A percentile compares a stretch with the other conserved stretches of the same genome.
These are phyloP conservation scores for Saccharomycopsis schoenii DNA, from an alignment of 805 yeast species.

Conservation along the genomic window DNA sequence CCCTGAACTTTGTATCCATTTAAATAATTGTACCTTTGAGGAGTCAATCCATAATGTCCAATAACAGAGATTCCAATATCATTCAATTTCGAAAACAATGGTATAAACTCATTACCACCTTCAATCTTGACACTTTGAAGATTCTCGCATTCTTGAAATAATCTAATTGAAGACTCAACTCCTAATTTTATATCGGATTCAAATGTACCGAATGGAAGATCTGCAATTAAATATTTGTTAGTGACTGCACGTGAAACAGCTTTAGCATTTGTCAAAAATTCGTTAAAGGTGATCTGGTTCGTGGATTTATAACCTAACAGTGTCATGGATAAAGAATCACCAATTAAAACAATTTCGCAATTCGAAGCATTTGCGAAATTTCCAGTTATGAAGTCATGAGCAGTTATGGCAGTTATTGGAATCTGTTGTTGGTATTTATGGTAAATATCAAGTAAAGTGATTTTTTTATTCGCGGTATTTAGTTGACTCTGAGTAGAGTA, in stretches of 20 bases:
- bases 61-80: constrained; percentile 76
- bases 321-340: constrained; percentile 92
- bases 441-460: constrained; percentile 32
- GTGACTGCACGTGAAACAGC: constrained; percentile 69
- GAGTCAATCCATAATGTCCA: constrained; percentile 90
- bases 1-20: constrained; percentile 93
- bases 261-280: constrained; percentile 64
- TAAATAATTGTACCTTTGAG: constrained; percentile 67
- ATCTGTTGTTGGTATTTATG: constrained; percentile 25
- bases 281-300: constrained; percentile 65
- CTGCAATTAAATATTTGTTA: constrained; percentile 64
- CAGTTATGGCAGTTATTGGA: constrained; percentile 59
- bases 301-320: constrained; percentile 75
- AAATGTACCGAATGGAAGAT: constrained; percentile 81
- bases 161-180: constrained; percentile 40
- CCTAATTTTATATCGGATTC: constrained; percentile 61
- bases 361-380: constrained; percentile 55
- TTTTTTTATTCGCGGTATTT: constrained; percentile 1
- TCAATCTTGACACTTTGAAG: constrained; percentile 65
- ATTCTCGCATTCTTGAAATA: constrained; percentile 52
- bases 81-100: constrained; percentile 46
- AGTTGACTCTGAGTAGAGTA: constrained; percentile 1
- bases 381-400: constrained; percentile 79
- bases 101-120: constrained; percentile 54
- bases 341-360: constrained; percentile 67